Conservation (phyloP, 2,329 filamentous ascomycete genomes). For the Colletotrichum shisoi region DNA sequence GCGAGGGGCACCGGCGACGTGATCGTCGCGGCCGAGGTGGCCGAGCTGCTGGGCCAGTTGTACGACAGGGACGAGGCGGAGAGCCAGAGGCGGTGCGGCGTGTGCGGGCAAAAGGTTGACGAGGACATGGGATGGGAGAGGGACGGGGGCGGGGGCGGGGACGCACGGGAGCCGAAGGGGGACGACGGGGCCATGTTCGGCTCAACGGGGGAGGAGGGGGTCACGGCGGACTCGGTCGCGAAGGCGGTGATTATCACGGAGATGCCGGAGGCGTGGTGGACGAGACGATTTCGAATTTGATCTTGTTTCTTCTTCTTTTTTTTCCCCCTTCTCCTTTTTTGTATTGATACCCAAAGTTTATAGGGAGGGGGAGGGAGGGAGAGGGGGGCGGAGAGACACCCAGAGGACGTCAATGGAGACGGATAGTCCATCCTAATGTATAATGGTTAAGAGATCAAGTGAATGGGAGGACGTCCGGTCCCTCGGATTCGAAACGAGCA, state of each 20-base stretch:
- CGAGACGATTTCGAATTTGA: neutral
- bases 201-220: neutral
- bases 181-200: neutral
- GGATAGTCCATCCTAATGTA: neutral
- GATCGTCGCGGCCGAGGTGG: neutral
- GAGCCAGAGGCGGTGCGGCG: neutral
- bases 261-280: slow-evolving; percentile 31
- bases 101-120: neutral
- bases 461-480: neutral
- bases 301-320: too few species aligned
- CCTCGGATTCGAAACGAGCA: too few species aligned
- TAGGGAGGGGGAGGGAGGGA: neutral
- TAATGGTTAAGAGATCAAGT: slow-evolving; percentile 9
- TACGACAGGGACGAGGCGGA: slow-evolving; percentile 2
- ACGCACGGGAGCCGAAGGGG: neutral
- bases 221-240: neutral
- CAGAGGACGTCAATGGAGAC: neutral
- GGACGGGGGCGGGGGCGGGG: neutral
- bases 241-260: neutral
- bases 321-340: neutral
- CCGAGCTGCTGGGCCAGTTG: neutral
- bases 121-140: neutral
- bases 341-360: slow-evolving; percentile 13
- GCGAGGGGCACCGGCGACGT: neutral
- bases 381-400: too few species aligned